Evolutionary conservation across 2,329 filamentous ascomycete species (phyloP).

Genomic region (Chlorencoelia australis): DNA sequence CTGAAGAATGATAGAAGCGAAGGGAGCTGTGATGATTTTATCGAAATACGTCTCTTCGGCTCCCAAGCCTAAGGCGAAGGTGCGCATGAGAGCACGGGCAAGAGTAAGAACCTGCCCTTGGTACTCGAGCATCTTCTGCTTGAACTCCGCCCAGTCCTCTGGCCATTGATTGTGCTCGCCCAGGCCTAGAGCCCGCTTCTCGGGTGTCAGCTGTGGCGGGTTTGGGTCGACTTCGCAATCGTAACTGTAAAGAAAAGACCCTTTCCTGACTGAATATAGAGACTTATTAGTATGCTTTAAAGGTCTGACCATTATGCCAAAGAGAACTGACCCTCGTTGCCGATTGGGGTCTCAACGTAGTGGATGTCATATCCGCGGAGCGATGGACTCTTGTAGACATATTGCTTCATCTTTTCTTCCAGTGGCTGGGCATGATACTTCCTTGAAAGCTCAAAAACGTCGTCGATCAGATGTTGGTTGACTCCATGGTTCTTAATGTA

Average conservation of each 20-base stretch:
- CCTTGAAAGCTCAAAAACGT: neutral
- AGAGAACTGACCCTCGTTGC: neutral
- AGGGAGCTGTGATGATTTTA: neutral
- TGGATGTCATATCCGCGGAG: neutral
- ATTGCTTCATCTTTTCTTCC: neutral
- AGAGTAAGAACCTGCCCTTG: neutral
- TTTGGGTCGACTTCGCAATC: neutral
- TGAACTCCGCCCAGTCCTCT: too few species aligned
- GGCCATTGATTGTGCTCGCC: too few species aligned
- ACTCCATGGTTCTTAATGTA: neutral
- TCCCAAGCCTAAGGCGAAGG: neutral
- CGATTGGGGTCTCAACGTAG: neutral
- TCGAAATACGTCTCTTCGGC: neutral
- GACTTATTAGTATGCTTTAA: too few species aligned
- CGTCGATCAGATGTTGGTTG: neutral
- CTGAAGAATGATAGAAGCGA: neutral
- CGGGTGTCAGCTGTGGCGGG: neutral
- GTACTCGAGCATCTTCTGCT: neutral
- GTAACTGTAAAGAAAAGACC: neutral
- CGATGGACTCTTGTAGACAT: neutral
- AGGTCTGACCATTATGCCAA: too few species aligned
- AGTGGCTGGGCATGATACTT: neutral
- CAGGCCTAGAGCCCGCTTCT: neutral
- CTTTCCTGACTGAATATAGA: neutral
- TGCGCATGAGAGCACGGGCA: neutral